Base-by-base conservation (phyloP, 495 filamentous ascomycete species). In the Wilcoxina mikolae region DNA sequence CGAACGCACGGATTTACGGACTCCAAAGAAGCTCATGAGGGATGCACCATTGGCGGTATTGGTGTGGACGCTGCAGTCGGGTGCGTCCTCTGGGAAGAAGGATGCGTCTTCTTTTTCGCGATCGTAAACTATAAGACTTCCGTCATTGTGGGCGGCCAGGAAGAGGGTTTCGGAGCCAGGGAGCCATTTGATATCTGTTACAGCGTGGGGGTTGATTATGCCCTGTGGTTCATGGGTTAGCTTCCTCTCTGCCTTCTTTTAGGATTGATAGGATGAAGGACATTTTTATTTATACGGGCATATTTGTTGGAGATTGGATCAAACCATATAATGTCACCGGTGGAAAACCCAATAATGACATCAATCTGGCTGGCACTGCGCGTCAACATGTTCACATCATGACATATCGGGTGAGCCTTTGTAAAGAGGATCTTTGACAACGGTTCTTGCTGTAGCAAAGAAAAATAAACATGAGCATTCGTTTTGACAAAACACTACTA, bases 271-370 rank as follows among this genome's bases (percentile, higher is more conserved):
- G 46, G 26, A 11, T 10, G 18, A n/a, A 38, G 33, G 67, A 83
- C 82, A 68, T 95, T 95, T 69, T 98, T 98, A 69, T 98, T 98
- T 56, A 98, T 75, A 3, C 93, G 81, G 2, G 84, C 84, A 66
- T 98, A 98, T 65, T 94, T 91, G 61, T 95, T 88, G 18, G 87
- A 88, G 63, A 95, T 86, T 11, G 91, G 89, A 70, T 98, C 91
- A 72, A 90, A 98, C 93, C 93, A 98, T 45, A 98, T 89, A 46
- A 96, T 91, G 64, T 98, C 91, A 23, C 87, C 87, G 0, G 87
- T 89, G 2, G 88, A 94, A 55, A 94, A 95, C 4, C 91, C 91
- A 80, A 96, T 87, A 54, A 94, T 80, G 23, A 96, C 73, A 64
- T 98, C 91, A 50, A 96, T 73, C 66, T 95, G 90, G 17, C 72